Evolutionary conservation across 441 rosid species (phyloP).

Genomic region (Pelargonium citronellum): DNA sequence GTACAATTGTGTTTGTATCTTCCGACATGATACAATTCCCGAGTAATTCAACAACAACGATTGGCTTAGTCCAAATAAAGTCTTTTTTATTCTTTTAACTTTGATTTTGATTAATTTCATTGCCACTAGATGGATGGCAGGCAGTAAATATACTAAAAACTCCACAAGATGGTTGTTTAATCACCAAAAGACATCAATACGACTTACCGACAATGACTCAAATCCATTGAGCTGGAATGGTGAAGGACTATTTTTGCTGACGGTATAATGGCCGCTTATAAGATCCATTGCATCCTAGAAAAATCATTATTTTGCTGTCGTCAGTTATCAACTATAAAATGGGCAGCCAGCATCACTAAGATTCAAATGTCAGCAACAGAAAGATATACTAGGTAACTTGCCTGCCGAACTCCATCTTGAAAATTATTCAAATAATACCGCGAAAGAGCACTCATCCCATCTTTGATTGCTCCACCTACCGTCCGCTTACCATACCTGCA

Average conservation of each 20-base stretch:
- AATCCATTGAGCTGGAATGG: slow-evolving; percentile 68
- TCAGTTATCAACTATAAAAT: slow-evolving; percentile 8
- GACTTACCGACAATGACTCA: slow-evolving; percentile 64
- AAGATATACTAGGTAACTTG: slow-evolving; percentile 28
- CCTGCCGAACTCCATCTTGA: slow-evolving; percentile 97
- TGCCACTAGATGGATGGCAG: not conserved
- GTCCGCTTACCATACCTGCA: slow-evolving; percentile 89
- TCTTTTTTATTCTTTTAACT: not conserved
- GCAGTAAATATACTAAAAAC: not conserved
- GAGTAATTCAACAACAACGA: no score
- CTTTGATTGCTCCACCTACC: slow-evolving; percentile 63
- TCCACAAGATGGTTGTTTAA: not conserved
- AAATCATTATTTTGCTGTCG: not conserved
- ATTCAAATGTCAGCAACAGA: slow-evolving; percentile 9
- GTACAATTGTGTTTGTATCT: no score
- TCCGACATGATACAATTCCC: no score
- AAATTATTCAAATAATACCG: slow-evolving; percentile 91
- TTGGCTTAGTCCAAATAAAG: not conserved
- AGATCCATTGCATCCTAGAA: slow-evolving; percentile 91
- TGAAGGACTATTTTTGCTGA: slow-evolving; percentile 61
- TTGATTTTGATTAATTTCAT: not conserved
- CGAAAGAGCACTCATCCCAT: slow-evolving; percentile 84
- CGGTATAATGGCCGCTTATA: slow-evolving; percentile 72
- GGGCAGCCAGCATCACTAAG: not conserved
- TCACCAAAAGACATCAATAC: not conserved